A percentile compares a stretch with the other conserved stretches of the same genome.
These are phyloP conservation scores for Graphilbum fragrans DNA, from an alignment of 2,329 filamentous ascomycete species.

Conservation along the genomic window DNA sequence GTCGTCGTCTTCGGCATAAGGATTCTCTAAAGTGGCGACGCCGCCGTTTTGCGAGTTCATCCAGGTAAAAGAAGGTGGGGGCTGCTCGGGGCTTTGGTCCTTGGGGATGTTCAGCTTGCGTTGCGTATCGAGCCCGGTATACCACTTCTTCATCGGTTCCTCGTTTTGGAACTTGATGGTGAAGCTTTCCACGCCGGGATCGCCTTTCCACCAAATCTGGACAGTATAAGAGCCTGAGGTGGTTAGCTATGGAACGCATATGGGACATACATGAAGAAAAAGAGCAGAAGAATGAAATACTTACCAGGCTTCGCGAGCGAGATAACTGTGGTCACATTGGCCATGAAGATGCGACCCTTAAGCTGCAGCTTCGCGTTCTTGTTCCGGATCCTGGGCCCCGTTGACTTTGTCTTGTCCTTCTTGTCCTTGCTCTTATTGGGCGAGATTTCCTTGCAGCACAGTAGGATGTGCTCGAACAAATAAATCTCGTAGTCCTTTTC, in stretches of 20 bases:
- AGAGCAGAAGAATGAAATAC: constrained; percentile 14
- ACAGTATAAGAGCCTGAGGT: constrained; percentile 74
- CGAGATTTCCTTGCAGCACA: constrained; percentile 93
- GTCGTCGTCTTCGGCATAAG: constrained; percentile 56
- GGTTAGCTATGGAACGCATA: constrained; percentile 19
- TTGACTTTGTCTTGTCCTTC: constrained; percentile 48
- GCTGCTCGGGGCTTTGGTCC: constrained; percentile 31
- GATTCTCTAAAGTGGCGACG: constrained; percentile 56
- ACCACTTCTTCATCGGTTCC: constrained; percentile 89
- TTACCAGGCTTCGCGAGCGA: constrained; percentile 78
- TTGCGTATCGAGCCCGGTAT: constrained; percentile 64
- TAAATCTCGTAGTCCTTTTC: constrained; percentile 99
- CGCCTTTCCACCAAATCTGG: constrained; percentile 98
- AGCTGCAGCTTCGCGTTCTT: constrained; percentile 78
- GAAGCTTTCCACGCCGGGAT: constrained; percentile 91
- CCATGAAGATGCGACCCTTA: constrained; percentile 98
- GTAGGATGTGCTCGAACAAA: constrained; percentile 85
- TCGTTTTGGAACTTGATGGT: constrained; percentile 88
- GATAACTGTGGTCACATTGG: constrained; percentile 92
- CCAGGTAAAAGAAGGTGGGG: constrained; percentile 67
- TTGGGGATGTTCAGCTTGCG: constrained; percentile 48
- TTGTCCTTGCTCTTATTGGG: constrained; percentile 75
- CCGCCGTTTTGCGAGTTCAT: constrained; percentile 50
- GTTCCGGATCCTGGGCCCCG: constrained; percentile 43
- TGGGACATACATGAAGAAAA: neutral